phyloP scores from a whole-genome alignment of 331 rosid genomes.

The Quercus tomentella region DNA sequence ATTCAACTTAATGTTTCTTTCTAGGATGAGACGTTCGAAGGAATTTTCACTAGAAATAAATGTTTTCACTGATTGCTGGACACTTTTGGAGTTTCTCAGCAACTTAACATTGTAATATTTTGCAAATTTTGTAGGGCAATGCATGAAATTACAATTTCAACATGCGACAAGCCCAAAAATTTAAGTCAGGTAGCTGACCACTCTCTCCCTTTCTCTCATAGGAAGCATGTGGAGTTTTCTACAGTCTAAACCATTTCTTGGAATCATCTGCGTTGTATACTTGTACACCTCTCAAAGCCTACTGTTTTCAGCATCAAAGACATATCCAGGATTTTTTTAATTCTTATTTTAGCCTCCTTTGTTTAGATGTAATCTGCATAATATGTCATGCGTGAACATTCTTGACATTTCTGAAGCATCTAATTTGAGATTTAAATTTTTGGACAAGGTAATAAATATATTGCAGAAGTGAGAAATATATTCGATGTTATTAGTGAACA shows the following conservation, averaged over 20 bases:
- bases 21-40: background rate
- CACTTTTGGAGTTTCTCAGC: conserved; percentile 5
- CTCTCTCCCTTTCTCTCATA: background rate
- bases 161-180: conserved; percentile 76
- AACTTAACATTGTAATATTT: conserved; percentile 1
- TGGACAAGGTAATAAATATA: background rate
- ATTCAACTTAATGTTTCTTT: background rate
- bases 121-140: conserved; percentile 43
- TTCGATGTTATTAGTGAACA: background rate
- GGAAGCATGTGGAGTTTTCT: background rate
- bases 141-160: conserved; percentile 90
- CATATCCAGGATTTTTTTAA: background rate
- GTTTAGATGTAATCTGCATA: background rate
- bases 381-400: background rate
- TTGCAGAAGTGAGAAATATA: background rate
- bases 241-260: background rate
- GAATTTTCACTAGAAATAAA: background rate
- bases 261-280: background rate
- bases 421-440: background rate
- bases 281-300: background rate
- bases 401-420: background rate
- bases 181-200: conserved; percentile 57
- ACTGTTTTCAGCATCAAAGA: background rate
- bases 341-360: background rate
- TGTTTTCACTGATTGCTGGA: background rate